Percentiles rank a stretch among this genome's conserved stretches.
Conservation (phyloP, 2,329 filamentous ascomycete genomes). For the Sarocladium brachiariae region DNA sequence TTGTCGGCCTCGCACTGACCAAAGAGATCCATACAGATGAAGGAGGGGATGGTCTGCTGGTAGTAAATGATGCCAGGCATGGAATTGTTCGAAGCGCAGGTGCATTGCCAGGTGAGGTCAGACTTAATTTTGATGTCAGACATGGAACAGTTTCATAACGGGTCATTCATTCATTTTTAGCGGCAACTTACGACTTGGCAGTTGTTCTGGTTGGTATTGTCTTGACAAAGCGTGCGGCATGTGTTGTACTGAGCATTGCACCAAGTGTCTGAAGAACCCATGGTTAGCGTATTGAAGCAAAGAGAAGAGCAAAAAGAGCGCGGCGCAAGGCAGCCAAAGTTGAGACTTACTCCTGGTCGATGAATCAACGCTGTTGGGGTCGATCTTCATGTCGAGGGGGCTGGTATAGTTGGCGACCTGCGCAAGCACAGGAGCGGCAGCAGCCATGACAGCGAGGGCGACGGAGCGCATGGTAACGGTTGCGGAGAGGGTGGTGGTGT, state of each 20-base stretch:
- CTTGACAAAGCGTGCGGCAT: slow-evolving; percentile 41
- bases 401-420: slow-evolving; percentile 37
- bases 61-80: slow-evolving; percentile 48
- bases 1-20: slow-evolving; percentile 38
- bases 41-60: slow-evolving; percentile 43
- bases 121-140: slow-evolving; percentile 21
- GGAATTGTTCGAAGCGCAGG: slow-evolving; percentile 39
- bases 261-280: slow-evolving; percentile 39
- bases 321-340: background rate
- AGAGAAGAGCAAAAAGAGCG: slow-evolving; percentile 8
- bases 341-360: slow-evolving; percentile 31
- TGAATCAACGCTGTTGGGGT: slow-evolving; percentile 28
- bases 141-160: background rate
- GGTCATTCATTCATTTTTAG: background rate
- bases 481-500: slow-evolving; percentile 9
- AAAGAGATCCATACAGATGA: slow-evolving; percentile 45
- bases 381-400: slow-evolving; percentile 34
- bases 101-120: slow-evolving; percentile 41
- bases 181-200: slow-evolving; percentile 38
- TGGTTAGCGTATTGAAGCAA: slow-evolving; percentile 1
- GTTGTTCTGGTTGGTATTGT: slow-evolving; percentile 30
- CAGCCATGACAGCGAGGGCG: slow-evolving; percentile 37
- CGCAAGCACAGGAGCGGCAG: slow-evolving; percentile 32
- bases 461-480: slow-evolving; percentile 35
- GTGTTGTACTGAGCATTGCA: slow-evolving; percentile 44